These are phyloP conservation scores for Fragaria nilgerrensis DNA, from an alignment of 306 rosid species.

Conservation along the genomic window DNA sequence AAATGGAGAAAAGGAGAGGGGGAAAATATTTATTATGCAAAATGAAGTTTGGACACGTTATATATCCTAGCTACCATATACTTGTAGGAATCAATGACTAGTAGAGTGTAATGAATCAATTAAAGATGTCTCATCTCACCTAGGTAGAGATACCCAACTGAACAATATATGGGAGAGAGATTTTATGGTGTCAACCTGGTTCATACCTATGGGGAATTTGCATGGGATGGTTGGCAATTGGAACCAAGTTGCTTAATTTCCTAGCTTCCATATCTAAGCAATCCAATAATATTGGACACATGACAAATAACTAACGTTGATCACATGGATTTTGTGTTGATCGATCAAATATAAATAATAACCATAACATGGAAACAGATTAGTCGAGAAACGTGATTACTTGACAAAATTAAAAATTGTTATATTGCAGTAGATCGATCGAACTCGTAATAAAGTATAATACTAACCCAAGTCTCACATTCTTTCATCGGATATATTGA, in stretches of 20 bases:
- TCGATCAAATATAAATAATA: neutral
- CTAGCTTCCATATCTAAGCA: neutral
- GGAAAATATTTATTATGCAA: neutral
- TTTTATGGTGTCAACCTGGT: neutral
- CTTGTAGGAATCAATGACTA: neutral
- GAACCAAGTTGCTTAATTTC: conserved; percentile 4
- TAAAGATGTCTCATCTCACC: neutral
- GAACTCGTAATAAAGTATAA: no score
- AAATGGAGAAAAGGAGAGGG: neutral
- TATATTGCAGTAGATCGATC: no score
- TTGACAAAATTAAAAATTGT: no score
- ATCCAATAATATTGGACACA: neutral
- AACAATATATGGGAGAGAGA: neutral
- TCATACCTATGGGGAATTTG: neutral
- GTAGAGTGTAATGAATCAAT: neutral
- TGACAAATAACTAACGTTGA: neutral
- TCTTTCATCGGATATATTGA: no score
- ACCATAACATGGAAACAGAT: neutral
- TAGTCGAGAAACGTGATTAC: no score
- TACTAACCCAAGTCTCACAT: no score
- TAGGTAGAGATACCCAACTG: neutral
- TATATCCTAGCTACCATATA: neutral
- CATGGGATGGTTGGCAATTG: conserved; percentile 6
- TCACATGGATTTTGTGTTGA: neutral
- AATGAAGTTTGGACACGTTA: neutral